phyloP scores from a whole-genome alignment of 2,329 filamentous ascomycete genomes.

The Paraphaeosphaeria minitans region DNA sequence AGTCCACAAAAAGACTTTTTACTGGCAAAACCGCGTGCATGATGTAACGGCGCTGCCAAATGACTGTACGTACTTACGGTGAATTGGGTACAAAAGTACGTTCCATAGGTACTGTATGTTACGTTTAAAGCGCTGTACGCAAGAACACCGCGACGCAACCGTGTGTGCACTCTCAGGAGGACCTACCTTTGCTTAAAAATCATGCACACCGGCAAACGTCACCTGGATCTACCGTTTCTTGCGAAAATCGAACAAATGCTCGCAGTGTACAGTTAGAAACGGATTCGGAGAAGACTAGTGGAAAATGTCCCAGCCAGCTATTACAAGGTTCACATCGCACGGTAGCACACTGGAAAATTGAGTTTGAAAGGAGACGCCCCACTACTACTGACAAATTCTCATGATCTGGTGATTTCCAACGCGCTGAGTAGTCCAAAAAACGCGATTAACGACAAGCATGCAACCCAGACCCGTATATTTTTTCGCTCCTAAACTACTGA shows the following conservation, averaged over 20 bases:
- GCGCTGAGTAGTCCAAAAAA: background rate
- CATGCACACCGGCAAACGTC: background rate
- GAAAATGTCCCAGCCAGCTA: background rate
- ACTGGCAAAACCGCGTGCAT: too few species aligned
- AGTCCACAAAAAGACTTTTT: too few species aligned
- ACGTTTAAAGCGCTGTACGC: too few species aligned
- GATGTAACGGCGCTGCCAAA: too few species aligned
- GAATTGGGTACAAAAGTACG: too few species aligned
- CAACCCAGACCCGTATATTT: background rate
- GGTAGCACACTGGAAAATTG: background rate
- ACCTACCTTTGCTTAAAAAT: background rate
- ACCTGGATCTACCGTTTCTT: background rate
- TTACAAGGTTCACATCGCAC: background rate
- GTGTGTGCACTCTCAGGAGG: background rate
- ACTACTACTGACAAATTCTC: background rate
- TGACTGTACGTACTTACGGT: too few species aligned
- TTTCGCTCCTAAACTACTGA: background rate
- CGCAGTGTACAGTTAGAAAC: background rate
- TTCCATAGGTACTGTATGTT: too few species aligned
- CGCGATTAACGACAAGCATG: background rate
- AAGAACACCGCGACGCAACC: background rate
- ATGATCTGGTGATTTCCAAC: background rate
- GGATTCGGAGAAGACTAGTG: background rate
- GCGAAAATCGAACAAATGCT: background rate
- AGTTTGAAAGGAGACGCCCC: background rate